Percentiles rank a stretch among this genome's conserved stretches.
Evolutionary conservation across 345 rosid genomes (phyloP).

Genomic region (Hypericum perforatum): DNA sequence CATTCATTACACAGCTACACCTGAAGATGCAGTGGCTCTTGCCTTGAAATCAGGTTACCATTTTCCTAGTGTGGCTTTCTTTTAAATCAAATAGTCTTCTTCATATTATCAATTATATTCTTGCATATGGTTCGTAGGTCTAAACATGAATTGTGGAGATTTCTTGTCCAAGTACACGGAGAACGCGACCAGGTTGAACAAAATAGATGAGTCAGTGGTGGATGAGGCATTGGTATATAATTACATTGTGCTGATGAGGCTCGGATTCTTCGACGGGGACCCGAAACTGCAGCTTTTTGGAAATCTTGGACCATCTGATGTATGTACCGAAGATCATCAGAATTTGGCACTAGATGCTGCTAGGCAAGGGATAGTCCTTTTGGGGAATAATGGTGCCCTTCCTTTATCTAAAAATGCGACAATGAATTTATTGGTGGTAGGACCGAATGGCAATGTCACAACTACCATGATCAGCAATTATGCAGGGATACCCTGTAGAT

Average conservation of each 20-base stretch:
- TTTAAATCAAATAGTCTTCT: neutral
- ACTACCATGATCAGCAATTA: slow-evolving; percentile 37
- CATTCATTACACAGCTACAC: slow-evolving; percentile 10
- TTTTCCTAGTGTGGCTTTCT: neutral
- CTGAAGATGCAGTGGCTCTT: slow-evolving; percentile 20
- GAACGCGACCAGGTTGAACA: slow-evolving; percentile 22
- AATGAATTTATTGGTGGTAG: slow-evolving; percentile 25
- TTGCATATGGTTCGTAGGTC: slow-evolving; percentile 17
- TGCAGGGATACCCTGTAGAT: slow-evolving; percentile 37
- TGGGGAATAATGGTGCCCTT: slow-evolving; percentile 33
- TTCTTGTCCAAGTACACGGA: slow-evolving; percentile 31
- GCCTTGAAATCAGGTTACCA: slow-evolving; percentile 36
- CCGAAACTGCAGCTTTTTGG: slow-evolving; percentile 30
- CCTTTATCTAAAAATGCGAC: slow-evolving; percentile 24
- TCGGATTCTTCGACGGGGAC: slow-evolving; percentile 47
- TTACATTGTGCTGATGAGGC: slow-evolving; percentile 36
- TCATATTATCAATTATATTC: neutral
- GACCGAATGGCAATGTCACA: slow-evolving; percentile 43
- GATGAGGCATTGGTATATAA: slow-evolving; percentile 35
- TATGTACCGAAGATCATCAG: slow-evolving; percentile 31
- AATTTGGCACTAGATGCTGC: slow-evolving; percentile 38
- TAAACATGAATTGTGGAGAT: slow-evolving; percentile 42
- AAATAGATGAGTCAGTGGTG: slow-evolving; percentile 31
- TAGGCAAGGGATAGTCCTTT: slow-evolving; percentile 39
- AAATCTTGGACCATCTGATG: slow-evolving; percentile 38